phyloP scores from a whole-genome alignment of 192 early-diverging fungal species.

The Gaertneriomyces sp. region DNA sequence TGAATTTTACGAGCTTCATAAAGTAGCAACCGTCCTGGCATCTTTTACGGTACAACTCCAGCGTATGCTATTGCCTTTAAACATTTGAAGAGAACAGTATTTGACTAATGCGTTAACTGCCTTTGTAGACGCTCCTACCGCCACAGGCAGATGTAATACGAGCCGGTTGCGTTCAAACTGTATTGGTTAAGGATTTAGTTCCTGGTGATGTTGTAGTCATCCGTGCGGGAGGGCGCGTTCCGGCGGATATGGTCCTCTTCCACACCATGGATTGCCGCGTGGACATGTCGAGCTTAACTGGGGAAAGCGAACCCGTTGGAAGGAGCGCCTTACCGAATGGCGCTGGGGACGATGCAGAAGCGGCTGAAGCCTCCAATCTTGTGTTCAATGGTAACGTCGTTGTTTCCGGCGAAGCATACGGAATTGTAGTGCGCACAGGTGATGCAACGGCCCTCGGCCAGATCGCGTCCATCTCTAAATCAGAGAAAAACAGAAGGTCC shows the following conservation, averaged over 20 bases:
- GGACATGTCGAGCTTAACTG: slow-evolving; percentile 51
- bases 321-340: slow-evolving; percentile 23
- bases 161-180: slow-evolving; percentile 9
- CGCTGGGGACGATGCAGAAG: slow-evolving; percentile 14
- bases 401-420: slow-evolving; percentile 46
- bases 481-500: slow-evolving; percentile 34
- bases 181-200: slow-evolving; percentile 36
- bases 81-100: no score
- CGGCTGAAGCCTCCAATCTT: slow-evolving; percentile 48
- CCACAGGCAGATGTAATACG: slow-evolving; percentile 39
- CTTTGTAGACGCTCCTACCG: slow-evolving; percentile 37
- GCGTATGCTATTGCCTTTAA: no score
- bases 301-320: slow-evolving; percentile 45
- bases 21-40: slow-evolving; percentile 75
- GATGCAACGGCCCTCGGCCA: slow-evolving; percentile 46
- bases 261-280: slow-evolving; percentile 38
- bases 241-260: slow-evolving; percentile 44
- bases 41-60: slow-evolving; percentile 54
- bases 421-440: slow-evolving; percentile 49
- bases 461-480: slow-evolving; percentile 40
- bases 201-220: slow-evolving; percentile 43
- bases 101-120: not conserved
- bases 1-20: slow-evolving; percentile 54
- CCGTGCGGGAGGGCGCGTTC: slow-evolving; percentile 40
- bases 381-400: slow-evolving; percentile 45